Conservation (phyloP, 2,329 filamentous ascomycete genomes). For the Scedosporium aurantiacum region DNA sequence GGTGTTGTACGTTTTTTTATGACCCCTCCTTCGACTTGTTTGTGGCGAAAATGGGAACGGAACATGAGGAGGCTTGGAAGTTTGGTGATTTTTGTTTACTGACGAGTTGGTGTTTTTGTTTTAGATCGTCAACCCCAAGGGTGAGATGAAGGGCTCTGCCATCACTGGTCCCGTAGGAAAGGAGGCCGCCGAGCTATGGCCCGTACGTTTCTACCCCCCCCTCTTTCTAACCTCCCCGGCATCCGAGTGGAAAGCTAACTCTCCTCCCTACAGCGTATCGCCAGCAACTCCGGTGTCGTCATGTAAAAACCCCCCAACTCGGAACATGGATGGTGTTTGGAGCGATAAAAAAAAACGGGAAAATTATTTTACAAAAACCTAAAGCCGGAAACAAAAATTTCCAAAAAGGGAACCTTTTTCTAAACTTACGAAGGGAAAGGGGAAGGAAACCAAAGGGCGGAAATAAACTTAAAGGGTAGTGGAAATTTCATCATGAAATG, state of each 20-base stretch:
- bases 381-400: not conserved
- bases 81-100: not conserved
- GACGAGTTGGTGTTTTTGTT: not conserved
- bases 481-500: not conserved
- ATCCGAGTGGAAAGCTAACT: conserved; percentile 19
- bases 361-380: not conserved
- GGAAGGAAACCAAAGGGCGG: not conserved
- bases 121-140: conserved; percentile 99
- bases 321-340: conserved; percentile 11
- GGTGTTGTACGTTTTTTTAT: conserved; percentile 69
- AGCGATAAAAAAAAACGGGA: conserved; percentile 9
- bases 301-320: conserved; percentile 72
- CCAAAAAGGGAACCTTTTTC: not conserved
- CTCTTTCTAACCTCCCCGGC: not conserved
- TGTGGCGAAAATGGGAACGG: not conserved
- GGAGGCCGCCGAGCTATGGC: conserved; percentile 99
- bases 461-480: not conserved
- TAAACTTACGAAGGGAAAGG: not conserved
- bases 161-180: conserved; percentile 99
- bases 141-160: conserved; percentile 99
- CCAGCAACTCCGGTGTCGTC: conserved; percentile 98
- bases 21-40: not conserved
- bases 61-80: not conserved
- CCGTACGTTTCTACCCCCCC: conserved; percentile 48
- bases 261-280: conserved; percentile 64